Conservation (phyloP, 176 grass and related monocot species). For the Zea luxurians region DNA sequence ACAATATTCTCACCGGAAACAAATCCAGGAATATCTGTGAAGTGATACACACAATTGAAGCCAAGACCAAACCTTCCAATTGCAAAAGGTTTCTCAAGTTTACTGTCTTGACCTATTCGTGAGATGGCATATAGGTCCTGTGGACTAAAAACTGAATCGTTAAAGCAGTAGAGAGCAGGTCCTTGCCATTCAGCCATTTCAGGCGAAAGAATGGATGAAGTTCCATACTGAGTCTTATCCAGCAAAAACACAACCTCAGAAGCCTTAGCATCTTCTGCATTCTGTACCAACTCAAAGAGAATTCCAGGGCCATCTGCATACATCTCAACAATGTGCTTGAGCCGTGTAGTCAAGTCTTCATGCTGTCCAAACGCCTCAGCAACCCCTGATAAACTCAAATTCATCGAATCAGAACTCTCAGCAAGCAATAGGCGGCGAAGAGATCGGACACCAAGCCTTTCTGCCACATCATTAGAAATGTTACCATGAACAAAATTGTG, state of each 20-base stretch:
- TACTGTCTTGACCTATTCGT: slow-evolving; percentile 95
- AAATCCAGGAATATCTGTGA: slow-evolving; percentile 98
- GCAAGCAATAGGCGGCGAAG: slow-evolving; percentile 91
- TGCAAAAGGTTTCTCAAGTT: slow-evolving; percentile 96
- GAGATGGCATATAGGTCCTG: slow-evolving; percentile 99
- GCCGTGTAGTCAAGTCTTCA: slow-evolving; percentile 92
- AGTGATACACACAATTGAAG: slow-evolving; percentile 99
- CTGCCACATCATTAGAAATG: slow-evolving; percentile 95
- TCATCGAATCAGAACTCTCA: slow-evolving; percentile 98
- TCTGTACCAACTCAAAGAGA: slow-evolving; percentile 97
- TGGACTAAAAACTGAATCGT: slow-evolving; percentile 90
- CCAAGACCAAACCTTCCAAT: slow-evolving; percentile 97
- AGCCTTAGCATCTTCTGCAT: slow-evolving; percentile 95
- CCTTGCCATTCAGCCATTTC: slow-evolving; percentile 99
- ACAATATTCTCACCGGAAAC: slow-evolving; percentile 98
- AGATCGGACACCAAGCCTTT: slow-evolving; percentile 90
- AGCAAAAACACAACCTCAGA: slow-evolving; percentile 96
- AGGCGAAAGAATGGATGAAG: slow-evolving; percentile 97
- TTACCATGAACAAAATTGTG: slow-evolving; percentile 98
- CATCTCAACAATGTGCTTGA: slow-evolving; percentile 98
- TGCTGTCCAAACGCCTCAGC: slow-evolving; percentile 98
- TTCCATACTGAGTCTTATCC: slow-evolving; percentile 95
- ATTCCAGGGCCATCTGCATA: slow-evolving; percentile 98
- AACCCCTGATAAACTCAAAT: slow-evolving; percentile 94
- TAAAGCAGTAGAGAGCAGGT: slow-evolving; percentile 94